Conservation (phyloP, 768 basidiomycete species). For the Naganishia kalamii region DNA sequence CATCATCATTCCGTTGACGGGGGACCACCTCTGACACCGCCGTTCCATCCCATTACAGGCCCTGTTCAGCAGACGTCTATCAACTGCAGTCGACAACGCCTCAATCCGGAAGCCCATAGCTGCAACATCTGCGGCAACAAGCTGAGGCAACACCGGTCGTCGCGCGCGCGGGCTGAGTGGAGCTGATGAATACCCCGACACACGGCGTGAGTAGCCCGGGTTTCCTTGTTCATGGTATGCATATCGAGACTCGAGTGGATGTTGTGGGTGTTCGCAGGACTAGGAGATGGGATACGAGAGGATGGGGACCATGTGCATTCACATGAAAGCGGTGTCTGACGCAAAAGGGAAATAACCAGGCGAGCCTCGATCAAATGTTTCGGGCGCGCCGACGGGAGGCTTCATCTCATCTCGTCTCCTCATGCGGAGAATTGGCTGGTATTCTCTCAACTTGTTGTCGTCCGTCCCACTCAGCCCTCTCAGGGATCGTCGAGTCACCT, state of each 20-base stretch:
- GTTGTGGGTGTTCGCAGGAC: neutral
- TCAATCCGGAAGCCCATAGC: no score
- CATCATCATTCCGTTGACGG: no score
- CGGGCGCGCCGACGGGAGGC: neutral
- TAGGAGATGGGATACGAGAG: no score
- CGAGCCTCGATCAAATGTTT: neutral
- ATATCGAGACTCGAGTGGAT: neutral
- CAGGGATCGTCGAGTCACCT: neutral
- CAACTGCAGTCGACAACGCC: no score
- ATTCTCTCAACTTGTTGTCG: neutral
- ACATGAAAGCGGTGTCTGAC: neutral
- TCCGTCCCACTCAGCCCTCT: neutral
- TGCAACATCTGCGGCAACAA: no score
- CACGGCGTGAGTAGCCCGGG: neutral
- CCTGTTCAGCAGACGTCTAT: no score
- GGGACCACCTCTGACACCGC: no score
- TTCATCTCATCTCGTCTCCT: constrained; percentile 7
- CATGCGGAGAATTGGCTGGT: neutral
- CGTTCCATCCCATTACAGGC: no score
- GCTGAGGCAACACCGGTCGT: no score
- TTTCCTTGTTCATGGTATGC: neutral
- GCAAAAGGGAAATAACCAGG: neutral
- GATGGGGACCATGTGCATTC: no score
- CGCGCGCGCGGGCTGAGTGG: no score
- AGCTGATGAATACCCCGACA: constrained; percentile 5